Conservation (phyloP, 208 protist species). For the Spongospora subterranea region DNA sequence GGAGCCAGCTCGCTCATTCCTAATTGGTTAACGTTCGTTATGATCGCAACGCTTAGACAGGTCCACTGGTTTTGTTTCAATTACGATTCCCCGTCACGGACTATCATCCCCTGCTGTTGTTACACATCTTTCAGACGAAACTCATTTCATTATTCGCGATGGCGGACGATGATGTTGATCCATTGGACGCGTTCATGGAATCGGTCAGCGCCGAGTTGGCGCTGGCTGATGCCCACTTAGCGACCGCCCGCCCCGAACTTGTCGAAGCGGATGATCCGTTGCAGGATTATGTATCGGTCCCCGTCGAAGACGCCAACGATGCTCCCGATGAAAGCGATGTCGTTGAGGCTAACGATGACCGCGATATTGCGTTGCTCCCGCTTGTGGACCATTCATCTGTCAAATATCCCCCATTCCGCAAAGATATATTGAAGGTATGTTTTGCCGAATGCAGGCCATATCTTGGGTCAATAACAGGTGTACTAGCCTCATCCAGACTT, state of each 20-base stretch:
- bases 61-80: too few species aligned
- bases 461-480: too few species aligned
- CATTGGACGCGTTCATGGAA: slow-evolving; percentile 79
- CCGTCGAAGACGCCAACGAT: neutral
- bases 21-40: too few species aligned
- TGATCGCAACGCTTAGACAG: too few species aligned
- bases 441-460: too few species aligned
- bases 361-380: slow-evolving; percentile 1
- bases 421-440: slow-evolving; percentile 68
- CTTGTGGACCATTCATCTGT: slow-evolving; percentile 69
- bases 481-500: slow-evolving; percentile 60
- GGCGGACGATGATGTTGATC: slow-evolving; percentile 72
- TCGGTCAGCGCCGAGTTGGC: slow-evolving; percentile 65
- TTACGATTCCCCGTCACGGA: too few species aligned
- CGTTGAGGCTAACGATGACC: neutral
- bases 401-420: slow-evolving; percentile 72
- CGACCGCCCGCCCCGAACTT: neutral
- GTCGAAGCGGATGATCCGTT: slow-evolving; percentile 5
- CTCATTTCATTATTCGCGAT: too few species aligned
- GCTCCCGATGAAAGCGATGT: neutral
- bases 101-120: too few species aligned
- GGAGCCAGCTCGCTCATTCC: too few species aligned
- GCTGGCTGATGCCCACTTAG: neutral
- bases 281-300: neutral
- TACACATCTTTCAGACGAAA: too few species aligned